phyloP scores from a whole-genome alignment of 352 stramenopile species.

The Phytophthora agathidicida region DNA sequence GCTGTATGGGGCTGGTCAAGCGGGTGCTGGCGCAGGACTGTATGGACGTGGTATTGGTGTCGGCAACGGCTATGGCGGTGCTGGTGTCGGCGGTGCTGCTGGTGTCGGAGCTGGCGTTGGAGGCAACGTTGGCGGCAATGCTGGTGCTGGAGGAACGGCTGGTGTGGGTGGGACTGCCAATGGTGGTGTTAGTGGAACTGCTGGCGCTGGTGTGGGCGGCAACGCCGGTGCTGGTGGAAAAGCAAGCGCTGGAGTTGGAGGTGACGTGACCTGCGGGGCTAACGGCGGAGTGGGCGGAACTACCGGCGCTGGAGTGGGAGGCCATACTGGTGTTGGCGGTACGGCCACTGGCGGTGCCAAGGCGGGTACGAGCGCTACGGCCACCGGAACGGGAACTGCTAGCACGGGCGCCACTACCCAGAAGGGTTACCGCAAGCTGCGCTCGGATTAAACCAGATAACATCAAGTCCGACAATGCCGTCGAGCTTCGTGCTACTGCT shows the following conservation, averaged over 20 bases:
- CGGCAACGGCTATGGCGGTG: not conserved
- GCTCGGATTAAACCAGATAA: constrained; percentile 17
- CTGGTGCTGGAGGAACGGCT: not conserved
- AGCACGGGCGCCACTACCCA: not conserved
- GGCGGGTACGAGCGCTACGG: not conserved
- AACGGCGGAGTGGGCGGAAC: not conserved
- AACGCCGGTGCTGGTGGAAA: not conserved
- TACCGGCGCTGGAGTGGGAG: not conserved
- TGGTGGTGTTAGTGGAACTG: not conserved
- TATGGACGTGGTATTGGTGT: not conserved
- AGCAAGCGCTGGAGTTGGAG: not conserved
- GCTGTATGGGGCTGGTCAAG: not conserved
- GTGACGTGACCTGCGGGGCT: not conserved
- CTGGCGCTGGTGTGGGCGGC: not conserved
- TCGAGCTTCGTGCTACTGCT: too few species aligned
- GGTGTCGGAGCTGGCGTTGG: too few species aligned
- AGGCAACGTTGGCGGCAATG: not conserved
- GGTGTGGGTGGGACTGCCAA: not conserved
- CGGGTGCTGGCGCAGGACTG: not conserved
- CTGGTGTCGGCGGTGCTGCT: not conserved
- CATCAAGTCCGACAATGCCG: too few species aligned
- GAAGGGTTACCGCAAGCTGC: constrained; percentile 17
- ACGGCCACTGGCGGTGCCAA: not conserved
- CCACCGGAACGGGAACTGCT: not conserved
- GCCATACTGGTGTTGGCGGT: not conserved